A percentile compares a stretch with the other conserved stretches of the same genome.
These are phyloP conservation scores for Conringia planisiliqua DNA, from an alignment of 345 rosid genomes.

Conservation along the genomic window DNA sequence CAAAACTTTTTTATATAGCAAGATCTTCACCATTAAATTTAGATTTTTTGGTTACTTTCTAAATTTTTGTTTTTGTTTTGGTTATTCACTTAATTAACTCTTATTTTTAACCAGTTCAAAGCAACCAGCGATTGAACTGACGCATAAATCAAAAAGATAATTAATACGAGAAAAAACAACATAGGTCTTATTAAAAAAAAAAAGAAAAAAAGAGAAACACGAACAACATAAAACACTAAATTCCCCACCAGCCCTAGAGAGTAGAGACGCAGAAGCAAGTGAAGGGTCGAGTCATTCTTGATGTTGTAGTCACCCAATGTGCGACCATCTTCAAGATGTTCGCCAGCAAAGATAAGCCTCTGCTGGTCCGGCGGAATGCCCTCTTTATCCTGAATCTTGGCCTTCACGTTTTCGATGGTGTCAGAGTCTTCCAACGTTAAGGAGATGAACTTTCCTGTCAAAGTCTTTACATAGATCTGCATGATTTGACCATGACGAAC, in stretches of 20 bases:
- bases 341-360: not conserved
- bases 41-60: too few species aligned
- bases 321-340: not conserved
- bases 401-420: not conserved
- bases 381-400: not conserved
- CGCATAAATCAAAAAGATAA: not conserved
- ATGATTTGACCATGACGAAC: not conserved
- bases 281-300: not conserved
- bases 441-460: not conserved
- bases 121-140: not conserved
- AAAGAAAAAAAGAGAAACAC: not conserved
- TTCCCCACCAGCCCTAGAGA: not conserved
- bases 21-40: too few species aligned
- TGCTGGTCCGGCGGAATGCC: not conserved
- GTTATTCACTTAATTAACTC: too few species aligned
- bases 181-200: not conserved
- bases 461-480: not conserved
- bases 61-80: too few species aligned
- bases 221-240: not conserved
- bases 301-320: not conserved
- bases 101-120: not conserved
- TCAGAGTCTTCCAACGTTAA: not conserved
- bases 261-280: not conserved
- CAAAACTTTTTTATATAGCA: too few species aligned
- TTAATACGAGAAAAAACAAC: not conserved